Conservation (phyloP, 176 grass and related monocot species). For the Tillandsia fasciculata region DNA sequence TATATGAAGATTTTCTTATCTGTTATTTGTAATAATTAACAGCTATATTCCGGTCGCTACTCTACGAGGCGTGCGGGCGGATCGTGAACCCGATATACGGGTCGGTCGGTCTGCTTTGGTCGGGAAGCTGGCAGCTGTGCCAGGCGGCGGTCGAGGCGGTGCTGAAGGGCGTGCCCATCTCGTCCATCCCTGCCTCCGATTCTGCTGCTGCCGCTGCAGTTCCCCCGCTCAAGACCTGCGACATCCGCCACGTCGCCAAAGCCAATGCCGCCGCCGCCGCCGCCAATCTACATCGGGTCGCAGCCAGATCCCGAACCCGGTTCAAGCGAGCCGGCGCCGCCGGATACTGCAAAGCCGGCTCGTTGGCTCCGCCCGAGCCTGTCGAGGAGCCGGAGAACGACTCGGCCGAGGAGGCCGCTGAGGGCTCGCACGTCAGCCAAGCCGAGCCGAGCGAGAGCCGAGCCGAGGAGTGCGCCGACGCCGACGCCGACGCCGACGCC, state of each 20-base stretch:
- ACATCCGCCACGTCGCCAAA: constrained; percentile 49
- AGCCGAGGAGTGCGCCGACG: neutral
- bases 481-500: neutral
- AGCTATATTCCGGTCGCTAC: constrained; percentile 34
- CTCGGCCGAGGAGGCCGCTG: constrained; percentile 26
- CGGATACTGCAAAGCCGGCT: neutral
- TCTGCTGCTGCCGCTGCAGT: constrained; percentile 1
- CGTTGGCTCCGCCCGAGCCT: neutral
- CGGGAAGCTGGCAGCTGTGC: constrained; percentile 42
- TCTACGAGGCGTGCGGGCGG: constrained; percentile 49
- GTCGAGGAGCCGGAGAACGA: neutral
- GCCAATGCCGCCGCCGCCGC: neutral
- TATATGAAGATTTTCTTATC: neutral
- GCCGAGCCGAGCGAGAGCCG: constrained; percentile 22
- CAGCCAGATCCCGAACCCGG: constrained; percentile 5
- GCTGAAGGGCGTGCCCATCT: constrained; percentile 43
- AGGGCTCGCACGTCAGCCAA: constrained; percentile 52
- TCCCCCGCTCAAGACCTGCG: constrained; percentile 27
- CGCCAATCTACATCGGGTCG: constrained; percentile 19
- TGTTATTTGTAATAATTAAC: neutral
- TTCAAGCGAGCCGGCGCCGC: constrained; percentile 35
- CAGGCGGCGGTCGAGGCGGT: constrained; percentile 62
- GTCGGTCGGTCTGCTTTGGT: constrained; percentile 49
- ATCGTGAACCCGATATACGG: constrained; percentile 61
- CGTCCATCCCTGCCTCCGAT: constrained; percentile 18